Conservation (phyloP, 73 alveolate genomes). For the Tetrahymena thermophila region DNA sequence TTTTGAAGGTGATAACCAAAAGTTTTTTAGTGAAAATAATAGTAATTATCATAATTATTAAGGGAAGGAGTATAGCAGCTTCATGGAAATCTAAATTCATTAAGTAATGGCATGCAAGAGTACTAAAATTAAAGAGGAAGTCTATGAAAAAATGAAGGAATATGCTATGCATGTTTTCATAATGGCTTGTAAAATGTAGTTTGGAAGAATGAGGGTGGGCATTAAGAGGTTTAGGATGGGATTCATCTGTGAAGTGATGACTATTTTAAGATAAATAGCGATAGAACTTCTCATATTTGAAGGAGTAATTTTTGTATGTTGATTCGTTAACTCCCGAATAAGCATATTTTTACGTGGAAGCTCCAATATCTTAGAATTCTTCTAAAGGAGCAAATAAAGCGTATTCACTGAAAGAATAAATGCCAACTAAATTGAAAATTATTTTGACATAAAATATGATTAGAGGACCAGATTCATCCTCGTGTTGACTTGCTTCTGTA, state of each 20-base stretch:
- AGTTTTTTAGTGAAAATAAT: neutral
- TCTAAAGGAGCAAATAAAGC: slow-evolving; percentile 2
- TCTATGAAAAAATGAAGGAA: neutral
- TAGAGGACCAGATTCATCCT: neutral
- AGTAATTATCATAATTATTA: neutral
- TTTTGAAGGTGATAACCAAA: neutral
- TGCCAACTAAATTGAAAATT: neutral
- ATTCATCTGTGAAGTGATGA: neutral
- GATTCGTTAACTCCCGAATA: neutral
- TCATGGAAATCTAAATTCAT: neutral
- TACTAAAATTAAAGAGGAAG: neutral
- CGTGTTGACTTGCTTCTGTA: neutral
- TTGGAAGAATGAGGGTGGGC: neutral
- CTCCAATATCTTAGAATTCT: neutral
- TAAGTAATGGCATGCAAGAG: neutral
- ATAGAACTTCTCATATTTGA: neutral
- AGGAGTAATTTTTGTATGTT: neutral
- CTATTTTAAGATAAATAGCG: neutral
- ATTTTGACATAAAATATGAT: neutral
- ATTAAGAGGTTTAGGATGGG: neutral
- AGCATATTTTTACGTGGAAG: neutral
- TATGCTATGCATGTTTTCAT: neutral
- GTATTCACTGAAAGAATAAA: neutral
- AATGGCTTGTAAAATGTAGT: neutral
- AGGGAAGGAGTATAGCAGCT: neutral